phyloP scores from a whole-genome alignment of 768 basidiomycete genomes.

The Hemileccinum rubropunctum region DNA sequence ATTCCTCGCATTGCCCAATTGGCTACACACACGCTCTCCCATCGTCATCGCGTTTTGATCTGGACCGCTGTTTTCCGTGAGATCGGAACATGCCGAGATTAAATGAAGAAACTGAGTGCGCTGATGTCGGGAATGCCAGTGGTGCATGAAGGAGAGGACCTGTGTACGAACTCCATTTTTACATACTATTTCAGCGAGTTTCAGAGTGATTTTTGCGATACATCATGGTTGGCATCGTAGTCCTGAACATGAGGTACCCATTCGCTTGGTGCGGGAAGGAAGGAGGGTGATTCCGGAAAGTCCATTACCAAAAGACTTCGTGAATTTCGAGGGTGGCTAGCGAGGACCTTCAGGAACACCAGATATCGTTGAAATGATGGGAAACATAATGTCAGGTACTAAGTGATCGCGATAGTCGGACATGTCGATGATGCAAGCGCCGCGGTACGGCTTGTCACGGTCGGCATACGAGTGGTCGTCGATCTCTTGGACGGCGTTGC shows the following conservation, averaged over 20 bases:
- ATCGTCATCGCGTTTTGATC: neutral
- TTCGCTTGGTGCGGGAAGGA: no score
- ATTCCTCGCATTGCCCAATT: no score
- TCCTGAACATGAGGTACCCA: no score
- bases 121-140: neutral
- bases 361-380: neutral
- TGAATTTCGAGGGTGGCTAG: neutral
- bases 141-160: neutral
- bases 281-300: no score
- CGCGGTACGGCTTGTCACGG: no score
- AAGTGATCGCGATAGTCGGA: neutral
- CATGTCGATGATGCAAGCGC: neutral
- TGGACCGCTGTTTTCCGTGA: neutral
- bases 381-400: neutral
- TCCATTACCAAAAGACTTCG: no score
- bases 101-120: neutral
- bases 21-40: neutral
- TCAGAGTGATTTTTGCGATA: no score
- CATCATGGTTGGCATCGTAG: no score
- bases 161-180: no score
- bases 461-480: no score
- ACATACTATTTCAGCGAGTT: no score
- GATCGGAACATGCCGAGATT: conserved; percentile 1
- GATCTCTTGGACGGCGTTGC: no score
- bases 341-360: neutral